Evolutionary conservation across 2,329 filamentous ascomycete genomes (phyloP).

Genomic region (Arthrobotrys megalospora): DNA sequence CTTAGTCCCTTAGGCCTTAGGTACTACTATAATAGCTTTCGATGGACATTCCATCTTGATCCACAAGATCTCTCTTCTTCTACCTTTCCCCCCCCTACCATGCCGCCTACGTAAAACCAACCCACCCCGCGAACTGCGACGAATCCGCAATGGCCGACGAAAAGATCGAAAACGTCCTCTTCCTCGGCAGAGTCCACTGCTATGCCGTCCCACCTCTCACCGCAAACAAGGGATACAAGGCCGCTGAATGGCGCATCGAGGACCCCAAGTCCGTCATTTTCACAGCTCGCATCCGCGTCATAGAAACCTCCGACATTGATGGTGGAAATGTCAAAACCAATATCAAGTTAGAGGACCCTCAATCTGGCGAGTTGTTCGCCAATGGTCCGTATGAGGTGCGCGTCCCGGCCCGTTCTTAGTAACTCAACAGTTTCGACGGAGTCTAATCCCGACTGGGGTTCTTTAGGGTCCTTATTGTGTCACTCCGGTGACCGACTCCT

Average conservation of each 20-base stretch:
- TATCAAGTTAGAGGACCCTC: slow-evolving; percentile 83
- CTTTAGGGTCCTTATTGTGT: slow-evolving; percentile 69
- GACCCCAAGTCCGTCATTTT: slow-evolving; percentile 81
- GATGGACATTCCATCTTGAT: slow-evolving; percentile 33
- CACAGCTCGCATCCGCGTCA: slow-evolving; percentile 82
- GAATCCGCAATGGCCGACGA: slow-evolving; percentile 71
- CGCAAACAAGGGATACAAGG: slow-evolving; percentile 83
- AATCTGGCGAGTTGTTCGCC: slow-evolving; percentile 82
- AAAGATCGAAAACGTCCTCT: slow-evolving; percentile 88
- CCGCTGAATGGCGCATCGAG: slow-evolving; percentile 81
- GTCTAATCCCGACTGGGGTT: slow-evolving; percentile 4
- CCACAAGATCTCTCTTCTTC: slow-evolving; percentile 30
- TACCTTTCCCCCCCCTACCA: slow-evolving; percentile 35
- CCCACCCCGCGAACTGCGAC: slow-evolving; percentile 46
- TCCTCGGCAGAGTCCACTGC: slow-evolving; percentile 83
- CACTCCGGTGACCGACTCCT: slow-evolving; percentile 83
- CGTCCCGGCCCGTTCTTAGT: background rate
- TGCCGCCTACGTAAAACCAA: slow-evolving; percentile 33
- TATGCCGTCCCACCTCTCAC: slow-evolving; percentile 88
- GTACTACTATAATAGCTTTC: slow-evolving; percentile 45
- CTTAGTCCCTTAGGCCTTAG: slow-evolving; percentile 1
- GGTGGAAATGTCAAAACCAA: slow-evolving; percentile 78
- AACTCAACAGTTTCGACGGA: background rate
- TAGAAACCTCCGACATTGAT: slow-evolving; percentile 77
- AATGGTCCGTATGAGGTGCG: slow-evolving; percentile 78